Base-by-base conservation (phyloP, 2,329 filamentous ascomycete species). In the Colletotrichum horii region DNA sequence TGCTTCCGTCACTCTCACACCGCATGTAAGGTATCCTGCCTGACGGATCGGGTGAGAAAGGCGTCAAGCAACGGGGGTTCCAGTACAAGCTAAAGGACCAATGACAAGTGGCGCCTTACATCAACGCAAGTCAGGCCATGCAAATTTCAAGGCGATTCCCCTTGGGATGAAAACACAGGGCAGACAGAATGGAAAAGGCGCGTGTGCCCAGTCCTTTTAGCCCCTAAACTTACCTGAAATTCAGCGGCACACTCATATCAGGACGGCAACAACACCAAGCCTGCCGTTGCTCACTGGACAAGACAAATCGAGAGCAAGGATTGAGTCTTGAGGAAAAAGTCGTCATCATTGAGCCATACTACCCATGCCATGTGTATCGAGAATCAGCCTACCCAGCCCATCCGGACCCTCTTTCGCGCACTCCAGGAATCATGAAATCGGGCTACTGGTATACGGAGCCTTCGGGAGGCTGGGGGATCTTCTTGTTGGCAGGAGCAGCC, bases 381-480 rank as follows among this genome's bases (percentile, higher is more conserved):
- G 60, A 74, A 70, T 48, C 71, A 61, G 61, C 65, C 71, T 22
- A 22, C 26, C 48, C 74, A 38, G 60, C 22, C 34, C 65, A 52
- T 66, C 60, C 32, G 32, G 58, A 65, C 43, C 64, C 14, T 75
- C 38, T 68, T 58, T 58, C 56, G 70, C 64, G 43, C 58, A 64
- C 70, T 61, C 60, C 24, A 48, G 36, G 43, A 74, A 74, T 76
- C 66, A 76, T 76, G 48, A 43, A 68, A 55, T 56, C 34, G 30
- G 62, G 56, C 34, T 78, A 71, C 65, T 64, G 60, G 79, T 87
- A 87, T 24, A 83, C 88, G 66, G 94, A 92, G 74, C 96, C 96
- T 87, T 99, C 97, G 6, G 95, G 91, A 55, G 97, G 97, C 85
- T 99, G 97, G 15, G 95, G 94, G 34, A 98, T 92, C 87, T 98